phyloP scores from a whole-genome alignment of 2,329 filamentous ascomycete species.

The Colletotrichum phormii region DNA sequence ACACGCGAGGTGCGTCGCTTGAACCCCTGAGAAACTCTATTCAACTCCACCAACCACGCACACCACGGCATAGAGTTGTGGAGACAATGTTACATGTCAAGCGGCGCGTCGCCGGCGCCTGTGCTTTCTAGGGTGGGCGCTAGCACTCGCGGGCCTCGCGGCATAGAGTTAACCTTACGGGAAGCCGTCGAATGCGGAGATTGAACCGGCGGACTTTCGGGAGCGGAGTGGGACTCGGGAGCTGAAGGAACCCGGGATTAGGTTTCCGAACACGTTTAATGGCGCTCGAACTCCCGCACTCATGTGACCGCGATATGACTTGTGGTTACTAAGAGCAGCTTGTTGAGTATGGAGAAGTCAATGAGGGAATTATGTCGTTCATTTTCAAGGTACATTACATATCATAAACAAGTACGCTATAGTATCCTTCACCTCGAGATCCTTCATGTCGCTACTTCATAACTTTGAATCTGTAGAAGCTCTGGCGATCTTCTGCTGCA shows the following conservation, averaged over 20 bases:
- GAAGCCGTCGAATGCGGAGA: not conserved
- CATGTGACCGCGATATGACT: too few relatives aligned
- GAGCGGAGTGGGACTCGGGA: not conserved
- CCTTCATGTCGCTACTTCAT: not conserved
- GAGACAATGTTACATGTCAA: not conserved
- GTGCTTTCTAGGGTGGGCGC: not conserved
- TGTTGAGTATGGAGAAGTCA: not conserved
- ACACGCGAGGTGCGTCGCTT: not conserved
- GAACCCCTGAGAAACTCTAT: not conserved
- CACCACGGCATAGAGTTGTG: not conserved
- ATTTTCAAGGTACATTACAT: not conserved
- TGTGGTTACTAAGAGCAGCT: too few relatives aligned
- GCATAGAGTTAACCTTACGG: not conserved
- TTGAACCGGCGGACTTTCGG: not conserved
- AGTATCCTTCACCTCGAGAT: too few relatives aligned
- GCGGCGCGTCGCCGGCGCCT: not conserved
- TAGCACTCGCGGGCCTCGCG: not conserved
- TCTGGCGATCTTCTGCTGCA: constrained; percentile 3
- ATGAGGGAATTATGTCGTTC: not conserved
- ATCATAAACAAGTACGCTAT: too few relatives aligned
- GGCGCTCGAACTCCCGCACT: too few relatives aligned
- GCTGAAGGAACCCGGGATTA: not conserved
- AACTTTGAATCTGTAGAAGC: not conserved
- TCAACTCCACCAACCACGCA: not conserved
- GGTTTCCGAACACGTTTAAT: too few relatives aligned